These are phyloP conservation scores for Obelidium mucronatum DNA, from an alignment of 192 early-diverging fungal genomes.

Conservation along the genomic window DNA sequence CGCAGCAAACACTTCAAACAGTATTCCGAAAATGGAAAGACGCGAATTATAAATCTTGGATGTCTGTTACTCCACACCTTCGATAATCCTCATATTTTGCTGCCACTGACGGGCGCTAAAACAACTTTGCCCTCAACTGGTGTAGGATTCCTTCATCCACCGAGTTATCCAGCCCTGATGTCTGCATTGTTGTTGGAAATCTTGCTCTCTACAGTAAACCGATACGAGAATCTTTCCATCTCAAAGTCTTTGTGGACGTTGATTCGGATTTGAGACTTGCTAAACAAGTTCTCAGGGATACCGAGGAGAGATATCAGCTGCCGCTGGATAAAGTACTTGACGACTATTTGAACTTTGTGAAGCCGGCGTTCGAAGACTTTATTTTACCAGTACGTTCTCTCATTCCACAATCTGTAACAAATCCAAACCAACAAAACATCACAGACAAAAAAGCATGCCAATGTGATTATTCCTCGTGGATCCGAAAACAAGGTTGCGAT, in stretches of 20 bases:
- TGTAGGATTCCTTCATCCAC: background rate
- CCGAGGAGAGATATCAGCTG: slow-evolving; percentile 42
- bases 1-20: background rate
- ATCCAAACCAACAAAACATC: background rate
- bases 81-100: no score
- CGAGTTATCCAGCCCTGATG: slow-evolving; percentile 59
- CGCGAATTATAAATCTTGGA: slow-evolving; percentile 11
- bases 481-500: slow-evolving; percentile 53
- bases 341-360: slow-evolving; percentile 77
- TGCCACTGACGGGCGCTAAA: no score
- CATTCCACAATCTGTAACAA: no score
- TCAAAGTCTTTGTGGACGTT: slow-evolving; percentile 77
- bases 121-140: no score
- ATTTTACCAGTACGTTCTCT: slow-evolving; percentile 71
- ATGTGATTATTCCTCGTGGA: slow-evolving; percentile 59
- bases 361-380: slow-evolving; percentile 90
- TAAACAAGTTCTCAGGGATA: slow-evolving; percentile 52
- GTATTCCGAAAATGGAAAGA: slow-evolving; percentile 24
- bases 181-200: slow-evolving; percentile 82
- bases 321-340: slow-evolving; percentile 66
- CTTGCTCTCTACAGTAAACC: slow-evolving; percentile 75
- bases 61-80: no score
- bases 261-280: slow-evolving; percentile 81
- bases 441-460: slow-evolving; percentile 54
- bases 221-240: slow-evolving; percentile 72